phyloP scores from a whole-genome alignment of 148 eudicot genomes.

The Rhododendron molle region DNA sequence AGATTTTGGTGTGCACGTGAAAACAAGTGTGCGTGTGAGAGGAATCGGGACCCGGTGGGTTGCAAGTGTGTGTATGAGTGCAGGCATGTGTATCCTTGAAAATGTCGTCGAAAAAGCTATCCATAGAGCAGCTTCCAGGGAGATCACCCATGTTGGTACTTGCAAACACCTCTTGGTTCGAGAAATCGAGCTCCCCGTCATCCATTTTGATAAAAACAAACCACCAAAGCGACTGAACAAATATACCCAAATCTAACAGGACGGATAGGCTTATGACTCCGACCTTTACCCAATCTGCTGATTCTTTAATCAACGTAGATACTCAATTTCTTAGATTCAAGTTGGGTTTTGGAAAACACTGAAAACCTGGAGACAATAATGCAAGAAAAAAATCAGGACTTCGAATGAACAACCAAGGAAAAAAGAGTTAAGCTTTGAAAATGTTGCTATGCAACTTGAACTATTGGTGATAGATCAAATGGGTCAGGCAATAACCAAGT shows the following conservation, averaged over 20 bases:
- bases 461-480: not conserved
- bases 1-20: constrained; percentile 84
- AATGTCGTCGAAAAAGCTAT: constrained; percentile 66
- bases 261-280: not conserved
- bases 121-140: constrained; percentile 76
- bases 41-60: constrained; percentile 87
- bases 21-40: constrained; percentile 90
- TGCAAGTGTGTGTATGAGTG: constrained; percentile 91
- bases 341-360: not conserved
- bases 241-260: not conserved
- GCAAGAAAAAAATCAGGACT: not conserved
- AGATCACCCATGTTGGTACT: constrained; percentile 53
- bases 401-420: not conserved
- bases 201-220: constrained; percentile 37
- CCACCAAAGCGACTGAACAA: not conserved
- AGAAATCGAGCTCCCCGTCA: constrained; percentile 82
- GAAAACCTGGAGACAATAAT: not conserved
- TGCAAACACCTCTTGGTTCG: constrained; percentile 63
- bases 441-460: not conserved
- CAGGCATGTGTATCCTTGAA: constrained; percentile 81
- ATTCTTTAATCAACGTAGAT: not conserved
- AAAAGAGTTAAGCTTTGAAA: not conserved
- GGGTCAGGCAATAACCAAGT: not conserved
- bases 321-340: not conserved
- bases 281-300: not conserved